Evolutionary conservation across 805 yeast species (phyloP).

Genomic region (Ogataea neopini): DNA sequence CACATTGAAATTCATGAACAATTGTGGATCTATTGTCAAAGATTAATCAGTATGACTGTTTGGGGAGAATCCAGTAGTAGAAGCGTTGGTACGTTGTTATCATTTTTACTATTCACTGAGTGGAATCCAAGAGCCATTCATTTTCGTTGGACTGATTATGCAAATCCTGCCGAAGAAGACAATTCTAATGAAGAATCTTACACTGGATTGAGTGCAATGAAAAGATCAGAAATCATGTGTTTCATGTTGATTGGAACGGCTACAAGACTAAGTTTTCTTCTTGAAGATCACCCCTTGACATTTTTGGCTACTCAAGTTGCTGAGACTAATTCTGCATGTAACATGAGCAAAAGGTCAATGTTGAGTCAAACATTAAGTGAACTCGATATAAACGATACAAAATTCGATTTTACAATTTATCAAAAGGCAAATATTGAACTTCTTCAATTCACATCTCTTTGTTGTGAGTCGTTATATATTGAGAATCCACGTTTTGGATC

Average conservation of each 20-base stretch:
- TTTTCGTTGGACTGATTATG: constrained; percentile 84
- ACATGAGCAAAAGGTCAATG: constrained; percentile 78
- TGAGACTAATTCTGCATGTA: constrained; percentile 81
- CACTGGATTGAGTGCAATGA: constrained; percentile 81
- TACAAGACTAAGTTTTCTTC: constrained; percentile 78
- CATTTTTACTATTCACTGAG: constrained; percentile 83
- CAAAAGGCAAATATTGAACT: constrained; percentile 82
- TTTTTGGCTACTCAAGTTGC: constrained; percentile 83
- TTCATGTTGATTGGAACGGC: constrained; percentile 94
- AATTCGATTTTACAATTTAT: constrained; percentile 53
- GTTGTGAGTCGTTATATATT: constrained; percentile 81
- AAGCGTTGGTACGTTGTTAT: constrained; percentile 82
- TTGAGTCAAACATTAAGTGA: constrained; percentile 71
- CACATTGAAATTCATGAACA: constrained; percentile 72
- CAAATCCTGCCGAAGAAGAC: constrained; percentile 56
- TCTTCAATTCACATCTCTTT: constrained; percentile 74
- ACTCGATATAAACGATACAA: constrained; percentile 45
- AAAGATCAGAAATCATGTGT: constrained; percentile 85
- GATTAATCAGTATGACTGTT: constrained; percentile 77
- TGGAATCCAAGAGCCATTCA: constrained; percentile 97
- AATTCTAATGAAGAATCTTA: constrained; percentile 42
- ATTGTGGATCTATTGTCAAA: constrained; percentile 82
- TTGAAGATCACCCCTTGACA: constrained; percentile 70
- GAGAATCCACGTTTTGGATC: constrained; percentile 55
- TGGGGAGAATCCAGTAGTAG: constrained; percentile 94